Evolutionary conservation across 805 yeast species (phyloP).

Genomic region (Lipomyces starkeyi): DNA sequence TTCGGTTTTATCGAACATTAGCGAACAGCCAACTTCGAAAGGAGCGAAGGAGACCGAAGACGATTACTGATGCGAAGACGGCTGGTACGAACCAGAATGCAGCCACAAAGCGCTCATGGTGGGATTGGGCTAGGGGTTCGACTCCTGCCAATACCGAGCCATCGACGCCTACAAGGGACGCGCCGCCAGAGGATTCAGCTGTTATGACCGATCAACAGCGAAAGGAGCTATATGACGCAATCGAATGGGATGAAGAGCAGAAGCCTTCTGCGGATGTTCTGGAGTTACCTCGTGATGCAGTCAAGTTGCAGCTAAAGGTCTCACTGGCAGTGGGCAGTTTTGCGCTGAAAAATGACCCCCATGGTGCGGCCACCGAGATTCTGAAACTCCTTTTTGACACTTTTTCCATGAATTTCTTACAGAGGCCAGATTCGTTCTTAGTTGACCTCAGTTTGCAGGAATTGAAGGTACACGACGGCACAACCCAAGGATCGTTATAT

Average conservation of each 20-base stretch:
- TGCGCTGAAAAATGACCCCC: constrained; percentile 56
- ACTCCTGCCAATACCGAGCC: constrained; percentile 10
- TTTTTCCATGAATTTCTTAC: constrained; percentile 71
- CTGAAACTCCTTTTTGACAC: constrained; percentile 86
- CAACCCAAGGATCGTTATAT: constrained; percentile 72
- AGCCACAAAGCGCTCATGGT: constrained; percentile 34
- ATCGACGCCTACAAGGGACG: background rate
- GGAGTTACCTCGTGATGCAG: constrained; percentile 74
- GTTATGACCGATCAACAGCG: constrained; percentile 84
- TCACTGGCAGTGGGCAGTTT: constrained; percentile 79
- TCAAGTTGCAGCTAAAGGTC: constrained; percentile 69
- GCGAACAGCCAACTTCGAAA: constrained; percentile 71
- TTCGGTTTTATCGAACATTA: constrained; percentile 81
- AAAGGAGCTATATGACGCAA: constrained; percentile 88
- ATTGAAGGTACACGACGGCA: constrained; percentile 83
- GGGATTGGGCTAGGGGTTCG: constrained; percentile 66
- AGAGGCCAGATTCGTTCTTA: constrained; percentile 78
- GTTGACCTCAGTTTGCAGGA: constrained; percentile 78
- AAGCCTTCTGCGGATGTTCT: constrained; percentile 45
- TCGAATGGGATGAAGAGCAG: constrained; percentile 81
- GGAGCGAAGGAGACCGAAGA: constrained; percentile 49
- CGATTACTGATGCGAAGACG: background rate
- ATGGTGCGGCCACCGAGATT: constrained; percentile 52
- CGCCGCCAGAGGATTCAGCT: constrained; percentile 46
- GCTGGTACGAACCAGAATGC: constrained; percentile 30